phyloP scores from a whole-genome alignment of 2,329 filamentous ascomycete species.

The Exserohilum rostratum region DNA sequence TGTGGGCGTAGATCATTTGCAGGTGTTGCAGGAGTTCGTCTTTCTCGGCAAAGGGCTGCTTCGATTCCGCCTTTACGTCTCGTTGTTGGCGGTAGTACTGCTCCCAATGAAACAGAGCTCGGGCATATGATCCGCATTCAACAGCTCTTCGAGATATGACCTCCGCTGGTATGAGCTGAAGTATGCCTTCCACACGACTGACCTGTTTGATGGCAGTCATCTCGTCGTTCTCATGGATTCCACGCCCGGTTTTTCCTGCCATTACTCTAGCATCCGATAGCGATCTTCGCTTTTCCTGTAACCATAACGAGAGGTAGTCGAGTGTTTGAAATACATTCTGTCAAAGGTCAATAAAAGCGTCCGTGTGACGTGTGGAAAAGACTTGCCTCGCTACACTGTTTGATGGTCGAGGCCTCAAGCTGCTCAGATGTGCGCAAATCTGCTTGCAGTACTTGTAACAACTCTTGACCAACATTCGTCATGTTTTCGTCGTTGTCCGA shows the following conservation, averaged over 20 bases:
- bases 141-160: slow-evolving; percentile 82
- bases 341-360: slow-evolving; percentile 26
- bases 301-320: slow-evolving; percentile 90
- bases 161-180: slow-evolving; percentile 72
- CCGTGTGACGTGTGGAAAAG: background rate
- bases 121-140: slow-evolving; percentile 91
- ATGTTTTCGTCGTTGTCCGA: slow-evolving; percentile 71
- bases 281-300: slow-evolving; percentile 73
- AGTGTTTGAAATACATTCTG: slow-evolving; percentile 87
- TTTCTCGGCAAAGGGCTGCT: slow-evolving; percentile 59
- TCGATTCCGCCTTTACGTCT: slow-evolving; percentile 51
- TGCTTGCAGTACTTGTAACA: slow-evolving; percentile 75
- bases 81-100: slow-evolving; percentile 74
- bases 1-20: slow-evolving; percentile 94
- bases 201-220: slow-evolving; percentile 61
- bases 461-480: slow-evolving; percentile 71
- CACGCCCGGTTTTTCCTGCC: slow-evolving; percentile 53
- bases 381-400: slow-evolving; percentile 83
- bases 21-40: slow-evolving; percentile 75
- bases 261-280: slow-evolving; percentile 49
- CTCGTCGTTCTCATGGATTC: slow-evolving; percentile 56
- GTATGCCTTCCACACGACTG: slow-evolving; percentile 72
- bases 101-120: slow-evolving; percentile 93
- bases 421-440: slow-evolving; percentile 60
- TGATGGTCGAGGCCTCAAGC: slow-evolving; percentile 73